Evolutionary conservation across 1,284 basidiomycete genomes (phyloP).

Genomic region (Boletellus sp.): DNA sequence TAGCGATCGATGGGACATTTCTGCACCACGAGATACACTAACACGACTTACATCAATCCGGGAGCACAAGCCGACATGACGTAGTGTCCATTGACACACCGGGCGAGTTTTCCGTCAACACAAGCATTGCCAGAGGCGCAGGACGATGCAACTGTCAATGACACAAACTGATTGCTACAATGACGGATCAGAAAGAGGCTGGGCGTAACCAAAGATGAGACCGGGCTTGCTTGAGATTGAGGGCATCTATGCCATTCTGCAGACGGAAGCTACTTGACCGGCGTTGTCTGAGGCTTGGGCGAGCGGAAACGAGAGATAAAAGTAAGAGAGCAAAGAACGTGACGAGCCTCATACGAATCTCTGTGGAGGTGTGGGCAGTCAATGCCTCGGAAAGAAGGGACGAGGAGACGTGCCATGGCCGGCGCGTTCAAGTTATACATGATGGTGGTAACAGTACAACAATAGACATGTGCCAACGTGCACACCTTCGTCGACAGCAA

Average conservation of each 20-base stretch:
- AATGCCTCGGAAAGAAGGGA: slow-evolving; percentile 21
- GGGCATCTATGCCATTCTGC: slow-evolving; percentile 53
- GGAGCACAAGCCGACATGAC: slow-evolving; percentile 39
- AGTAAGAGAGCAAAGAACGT: slow-evolving; percentile 38
- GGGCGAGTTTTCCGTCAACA: slow-evolving; percentile 43
- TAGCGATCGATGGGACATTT: slow-evolving; percentile 18
- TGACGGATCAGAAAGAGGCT: slow-evolving; percentile 8
- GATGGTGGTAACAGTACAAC: no score
- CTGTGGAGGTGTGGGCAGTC: slow-evolving; percentile 17
- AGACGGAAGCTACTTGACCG: slow-evolving; percentile 37
- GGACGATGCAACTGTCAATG: slow-evolving; percentile 38
- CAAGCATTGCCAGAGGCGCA: slow-evolving; percentile 50
- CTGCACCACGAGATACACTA: neutral
- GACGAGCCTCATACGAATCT: slow-evolving; percentile 21
- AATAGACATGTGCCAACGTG: no score
- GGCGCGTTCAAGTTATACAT: no score
- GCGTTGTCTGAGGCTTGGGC: slow-evolving; percentile 35
- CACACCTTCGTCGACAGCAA: no score
- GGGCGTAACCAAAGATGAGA: neutral
- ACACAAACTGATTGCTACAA: slow-evolving; percentile 44
- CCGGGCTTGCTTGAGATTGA: slow-evolving; percentile 46
- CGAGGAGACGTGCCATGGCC: neutral
- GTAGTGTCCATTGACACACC: slow-evolving; percentile 49
- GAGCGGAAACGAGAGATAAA: slow-evolving; percentile 37
- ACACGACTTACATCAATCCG: slow-evolving; percentile 40